A percentile compares a stretch with the other conserved stretches of the same genome.
Evolutionary conservation across 163 green algal genomes (phyloP).

Genomic region (Smithsoniella earleae): DNA sequence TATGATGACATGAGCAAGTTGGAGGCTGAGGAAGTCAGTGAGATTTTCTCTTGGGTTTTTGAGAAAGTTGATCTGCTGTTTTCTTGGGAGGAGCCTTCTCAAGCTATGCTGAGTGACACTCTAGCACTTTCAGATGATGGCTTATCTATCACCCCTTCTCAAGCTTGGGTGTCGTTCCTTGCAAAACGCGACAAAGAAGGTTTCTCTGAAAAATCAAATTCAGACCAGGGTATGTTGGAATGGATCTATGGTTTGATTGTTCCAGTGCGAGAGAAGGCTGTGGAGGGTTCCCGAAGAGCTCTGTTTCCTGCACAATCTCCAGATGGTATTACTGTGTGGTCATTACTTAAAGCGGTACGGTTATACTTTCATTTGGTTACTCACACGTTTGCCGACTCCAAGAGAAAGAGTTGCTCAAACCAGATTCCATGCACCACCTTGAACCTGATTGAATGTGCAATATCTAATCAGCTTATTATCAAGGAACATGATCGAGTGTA

Average conservation of each 20-base stretch:
- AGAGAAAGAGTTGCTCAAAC: too few relatives aligned
- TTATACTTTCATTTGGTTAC: background rate
- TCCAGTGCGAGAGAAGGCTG: background rate
- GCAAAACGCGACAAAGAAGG: background rate
- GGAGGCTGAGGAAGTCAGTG: background rate
- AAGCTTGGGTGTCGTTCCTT: background rate
- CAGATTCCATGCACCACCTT: too few relatives aligned
- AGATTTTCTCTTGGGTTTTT: conserved; percentile 1
- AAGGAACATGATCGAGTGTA: too few relatives aligned
- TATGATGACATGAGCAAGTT: conserved; percentile 16
- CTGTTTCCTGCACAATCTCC: background rate
- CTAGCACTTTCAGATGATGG: background rate
- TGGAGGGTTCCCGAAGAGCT: background rate
- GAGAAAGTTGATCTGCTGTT: conserved; percentile 14
- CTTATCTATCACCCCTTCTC: background rate
- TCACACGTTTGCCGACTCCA: background rate
- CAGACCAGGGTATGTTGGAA: background rate
- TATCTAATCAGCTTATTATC: too few relatives aligned
- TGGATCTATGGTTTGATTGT: conserved; percentile 20
- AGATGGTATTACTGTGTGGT: conserved; percentile 2
- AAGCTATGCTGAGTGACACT: background rate
- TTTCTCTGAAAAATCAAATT: background rate
- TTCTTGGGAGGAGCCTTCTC: background rate
- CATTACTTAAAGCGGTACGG: background rate
- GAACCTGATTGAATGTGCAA: too few relatives aligned